Base-by-base conservation (phyloP, 768 basidiomycete species). In the Suillus occidentalis region DNA sequence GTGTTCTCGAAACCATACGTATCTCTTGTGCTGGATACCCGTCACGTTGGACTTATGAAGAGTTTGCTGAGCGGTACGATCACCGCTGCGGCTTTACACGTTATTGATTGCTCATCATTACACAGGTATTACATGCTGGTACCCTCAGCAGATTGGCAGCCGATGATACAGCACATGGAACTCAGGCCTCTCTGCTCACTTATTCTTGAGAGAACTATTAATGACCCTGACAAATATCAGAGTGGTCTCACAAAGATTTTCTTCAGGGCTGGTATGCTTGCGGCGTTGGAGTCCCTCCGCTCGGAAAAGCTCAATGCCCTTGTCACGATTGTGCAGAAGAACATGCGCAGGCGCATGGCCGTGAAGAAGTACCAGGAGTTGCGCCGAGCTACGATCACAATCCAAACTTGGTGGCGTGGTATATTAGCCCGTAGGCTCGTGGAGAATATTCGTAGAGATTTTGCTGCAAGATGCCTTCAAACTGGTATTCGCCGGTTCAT, bases 21-120 rank as follows among this genome's bases (percentile, higher is more conserved):
- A 99, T 99, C 74, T 95, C 94, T 78, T 99, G 97, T 77, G 97
- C 97, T 52, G 97, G 97, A 39, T 99, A 99, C 78, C 97, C 97
- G 36, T 95, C 95, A 14, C 85, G 97, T 40, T 99, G 97, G 97
- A 95, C 90, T 4, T 99, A 98, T 69, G 96, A 95, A 73, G 97
- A 99, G 76, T 99, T 99, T 73, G 97, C 94, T 5, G 96, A 99
- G 75, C 87, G 97, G 95, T 97, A 68, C 69, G 89, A 25, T 36
- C 39, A 62, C 34, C 22, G 40, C 52, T 52, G 50, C 42, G 28
- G 50, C 52, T 39, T 25, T 56, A 9, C 6, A 39, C 28, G 22
- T 36, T 66, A 59, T 63, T 61, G 34, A 55, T 66, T 45, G 62
- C 69, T 77, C 39, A 76, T 57, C 53, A 3, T 49, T 36, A 63